phyloP scores from a whole-genome alignment of 2,329 filamentous ascomycete species.

The Neofusicoccum sp. region DNA sequence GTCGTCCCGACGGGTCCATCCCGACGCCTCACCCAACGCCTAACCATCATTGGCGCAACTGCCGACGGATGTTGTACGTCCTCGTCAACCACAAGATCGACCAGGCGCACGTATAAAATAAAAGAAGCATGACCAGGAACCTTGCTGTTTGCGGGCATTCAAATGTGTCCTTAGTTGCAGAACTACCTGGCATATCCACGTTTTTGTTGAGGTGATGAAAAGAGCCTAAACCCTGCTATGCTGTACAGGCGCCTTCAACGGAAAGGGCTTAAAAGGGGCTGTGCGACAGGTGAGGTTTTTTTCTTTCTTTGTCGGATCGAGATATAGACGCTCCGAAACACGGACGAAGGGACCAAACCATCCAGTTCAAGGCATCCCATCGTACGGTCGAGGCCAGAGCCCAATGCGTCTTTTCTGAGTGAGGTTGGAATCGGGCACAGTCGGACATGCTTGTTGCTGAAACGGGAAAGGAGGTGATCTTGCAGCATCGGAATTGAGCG shows the following conservation, averaged over 20 bases:
- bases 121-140: neutral
- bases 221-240: neutral
- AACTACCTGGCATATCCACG: neutral
- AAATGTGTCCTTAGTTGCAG: neutral
- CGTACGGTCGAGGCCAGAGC: neutral
- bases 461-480: neutral
- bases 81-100: neutral
- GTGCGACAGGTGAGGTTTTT: neutral
- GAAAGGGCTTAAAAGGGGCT: neutral
- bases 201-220: neutral
- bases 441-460: neutral
- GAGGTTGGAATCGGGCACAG: neutral
- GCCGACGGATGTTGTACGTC: neutral
- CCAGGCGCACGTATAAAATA: neutral
- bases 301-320: neutral
- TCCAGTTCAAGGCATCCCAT: neutral
- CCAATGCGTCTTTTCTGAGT: neutral
- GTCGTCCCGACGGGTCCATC: slow-evolving; percentile 4
- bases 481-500: neutral
- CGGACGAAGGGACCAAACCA: neutral
- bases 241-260: neutral
- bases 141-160: neutral
- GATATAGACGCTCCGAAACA: neutral
- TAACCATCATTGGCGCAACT: slow-evolving; percentile 4
- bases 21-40: neutral